These are phyloP conservation scores for Mycosphaerelloides madeirae DNA, from an alignment of 2,329 filamentous ascomycete genomes.

Conservation along the genomic window DNA sequence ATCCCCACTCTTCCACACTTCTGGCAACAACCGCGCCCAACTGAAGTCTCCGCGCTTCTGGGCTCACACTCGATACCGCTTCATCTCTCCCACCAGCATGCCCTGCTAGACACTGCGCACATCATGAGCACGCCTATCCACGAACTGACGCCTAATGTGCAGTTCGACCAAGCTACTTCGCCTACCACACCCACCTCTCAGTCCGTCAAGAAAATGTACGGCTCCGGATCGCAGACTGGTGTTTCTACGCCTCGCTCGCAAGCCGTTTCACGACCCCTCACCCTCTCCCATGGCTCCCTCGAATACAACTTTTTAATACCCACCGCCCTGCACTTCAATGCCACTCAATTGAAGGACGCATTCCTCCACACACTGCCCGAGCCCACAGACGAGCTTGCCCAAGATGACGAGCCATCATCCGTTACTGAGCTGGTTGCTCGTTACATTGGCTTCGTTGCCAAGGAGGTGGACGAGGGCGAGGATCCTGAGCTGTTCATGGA, in stretches of 20 bases:
- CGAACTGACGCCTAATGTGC: conserved; percentile 20
- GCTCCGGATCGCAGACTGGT: conserved; percentile 65
- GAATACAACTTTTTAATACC: conserved; percentile 95
- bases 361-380: conserved; percentile 81
- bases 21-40: too few species aligned
- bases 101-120: neutral
- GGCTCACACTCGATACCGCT: conserved; percentile 4
- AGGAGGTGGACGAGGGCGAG: conserved; percentile 86
- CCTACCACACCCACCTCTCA: conserved; percentile 13
- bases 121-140: conserved; percentile 21
- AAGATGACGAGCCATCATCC: conserved; percentile 98
- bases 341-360: conserved; percentile 85
- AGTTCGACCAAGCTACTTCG: conserved; percentile 15
- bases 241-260: conserved; percentile 93
- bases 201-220: conserved; percentile 22
- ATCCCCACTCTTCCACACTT: too few species aligned
- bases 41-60: neutral
- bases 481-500: conserved; percentile 89
- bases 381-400: conserved; percentile 93
- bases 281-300: conserved; percentile 86
- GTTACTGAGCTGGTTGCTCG: conserved; percentile 85
- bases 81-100: neutral
- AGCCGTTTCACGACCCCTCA: conserved; percentile 84
- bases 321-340: conserved; percentile 92
- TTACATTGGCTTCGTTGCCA: conserved; percentile 85